Conservation (phyloP, 306 rosid species). For the Parietaria judaica region DNA sequence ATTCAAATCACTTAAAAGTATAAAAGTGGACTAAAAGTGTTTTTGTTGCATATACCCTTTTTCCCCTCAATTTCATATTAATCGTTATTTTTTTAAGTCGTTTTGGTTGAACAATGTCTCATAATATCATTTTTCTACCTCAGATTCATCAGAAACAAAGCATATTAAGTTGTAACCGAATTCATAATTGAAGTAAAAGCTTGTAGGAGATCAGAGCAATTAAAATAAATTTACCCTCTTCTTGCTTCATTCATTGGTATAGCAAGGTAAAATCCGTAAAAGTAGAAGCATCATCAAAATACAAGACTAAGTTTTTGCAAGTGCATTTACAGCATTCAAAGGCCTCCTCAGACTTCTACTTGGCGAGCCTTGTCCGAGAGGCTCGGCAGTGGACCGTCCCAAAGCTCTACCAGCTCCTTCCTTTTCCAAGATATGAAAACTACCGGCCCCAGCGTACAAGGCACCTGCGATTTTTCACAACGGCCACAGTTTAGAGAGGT, state of each 20-base stretch:
- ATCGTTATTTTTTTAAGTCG: no score
- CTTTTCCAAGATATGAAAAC: slow-evolving; percentile 61
- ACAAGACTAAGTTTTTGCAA: slow-evolving; percentile 20
- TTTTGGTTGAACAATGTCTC: no score
- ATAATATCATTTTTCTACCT: no score
- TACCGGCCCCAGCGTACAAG: slow-evolving; percentile 90
- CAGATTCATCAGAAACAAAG: background rate
- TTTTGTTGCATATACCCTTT: no score
- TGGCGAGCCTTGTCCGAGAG: slow-evolving; percentile 55
- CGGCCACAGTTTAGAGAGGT: background rate
- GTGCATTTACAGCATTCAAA: slow-evolving; percentile 53
- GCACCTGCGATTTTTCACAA: slow-evolving; percentile 65
- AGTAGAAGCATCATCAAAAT: slow-evolving; percentile 22
- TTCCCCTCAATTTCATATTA: no score
- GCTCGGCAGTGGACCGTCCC: slow-evolving; percentile 70
- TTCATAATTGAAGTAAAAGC: background rate
- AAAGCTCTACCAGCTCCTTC: slow-evolving; percentile 73
- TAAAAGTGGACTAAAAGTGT: no score
- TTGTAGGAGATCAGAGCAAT: background rate
- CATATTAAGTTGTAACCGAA: background rate
- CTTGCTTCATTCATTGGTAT: background rate
- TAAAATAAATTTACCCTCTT: background rate
- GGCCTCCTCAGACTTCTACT: slow-evolving; percentile 52
- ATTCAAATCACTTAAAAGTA: no score
- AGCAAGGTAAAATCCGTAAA: background rate